A percentile compares a stretch with the other conserved stretches of the same genome.
These are phyloP conservation scores for Ceratobasidium sp. DNA, from an alignment of 1,284 basidiomycete genomes.

Conservation along the genomic window DNA sequence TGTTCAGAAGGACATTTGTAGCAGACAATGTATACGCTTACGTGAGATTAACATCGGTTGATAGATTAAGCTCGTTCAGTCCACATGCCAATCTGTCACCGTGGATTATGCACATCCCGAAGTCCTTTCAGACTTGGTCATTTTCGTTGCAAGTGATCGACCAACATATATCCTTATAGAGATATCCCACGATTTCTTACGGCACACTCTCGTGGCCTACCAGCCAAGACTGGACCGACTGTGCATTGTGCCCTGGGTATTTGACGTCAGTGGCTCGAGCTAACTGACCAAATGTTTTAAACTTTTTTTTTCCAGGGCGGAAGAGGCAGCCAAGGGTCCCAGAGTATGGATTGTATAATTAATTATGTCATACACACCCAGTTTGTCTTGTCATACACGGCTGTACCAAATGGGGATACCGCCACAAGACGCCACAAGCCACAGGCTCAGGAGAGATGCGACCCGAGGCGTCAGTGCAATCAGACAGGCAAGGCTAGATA, in stretches of 20 bases:
- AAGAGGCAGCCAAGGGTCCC: not conserved
- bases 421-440: conserved; percentile 4
- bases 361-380: not conserved
- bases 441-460: not conserved
- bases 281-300: not conserved
- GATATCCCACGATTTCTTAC: not conserved
- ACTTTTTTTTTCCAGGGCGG: not conserved
- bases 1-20: not conserved
- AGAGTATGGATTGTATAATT: too few relatives aligned
- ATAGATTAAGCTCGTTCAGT: not conserved
- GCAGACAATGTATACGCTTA: not conserved
- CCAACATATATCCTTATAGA: not conserved
- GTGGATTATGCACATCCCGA: not conserved
- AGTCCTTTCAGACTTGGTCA: not conserved
- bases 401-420: not conserved
- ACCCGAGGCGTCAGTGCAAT: not conserved
- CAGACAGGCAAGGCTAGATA: not conserved
- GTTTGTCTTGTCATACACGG: not conserved
- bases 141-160: not conserved
- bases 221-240: too few relatives aligned
- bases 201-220: not conserved
- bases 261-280: conserved; percentile 11
- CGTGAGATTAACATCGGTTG: not conserved
- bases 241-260: not conserved
- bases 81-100: not conserved